Conservation (phyloP, 441 rosid species). For the Pelargonium citronellum region DNA sequence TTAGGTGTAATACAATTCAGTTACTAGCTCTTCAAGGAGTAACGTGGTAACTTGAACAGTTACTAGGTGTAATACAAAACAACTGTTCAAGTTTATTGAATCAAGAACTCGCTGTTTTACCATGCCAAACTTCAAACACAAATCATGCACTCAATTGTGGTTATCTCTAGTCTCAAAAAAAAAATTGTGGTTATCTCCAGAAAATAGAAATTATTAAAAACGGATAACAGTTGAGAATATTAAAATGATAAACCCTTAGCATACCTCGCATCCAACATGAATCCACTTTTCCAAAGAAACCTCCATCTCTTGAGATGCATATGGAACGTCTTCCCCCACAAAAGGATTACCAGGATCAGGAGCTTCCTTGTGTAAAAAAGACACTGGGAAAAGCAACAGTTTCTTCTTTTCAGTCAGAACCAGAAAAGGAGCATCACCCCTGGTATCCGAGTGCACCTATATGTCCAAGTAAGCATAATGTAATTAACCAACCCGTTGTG, state of each 20-base stretch:
- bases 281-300: slow-evolving; percentile 55
- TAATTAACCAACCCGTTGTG: slow-evolving; percentile 10
- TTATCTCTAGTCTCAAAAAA: no score
- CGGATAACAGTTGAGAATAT: no score
- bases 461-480: slow-evolving; percentile 14
- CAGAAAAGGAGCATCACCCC: slow-evolving; percentile 47
- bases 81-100: not conserved
- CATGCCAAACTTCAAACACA: no score
- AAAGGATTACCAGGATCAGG: slow-evolving; percentile 30
- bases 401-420: slow-evolving; percentile 47
- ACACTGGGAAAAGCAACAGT: slow-evolving; percentile 43
- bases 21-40: no score
- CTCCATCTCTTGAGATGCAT: slow-evolving; percentile 33
- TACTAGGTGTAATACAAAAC: no score
- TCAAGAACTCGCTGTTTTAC: not conserved
- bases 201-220: no score
- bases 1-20: no score
- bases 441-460: slow-evolving; percentile 39
- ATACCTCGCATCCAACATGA: slow-evolving; percentile 66
- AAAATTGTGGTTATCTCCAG: no score
- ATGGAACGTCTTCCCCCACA: slow-evolving; percentile 29
- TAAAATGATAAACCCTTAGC: slow-evolving; percentile 11
- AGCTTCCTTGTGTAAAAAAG: slow-evolving; percentile 33
- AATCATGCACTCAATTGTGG: no score
- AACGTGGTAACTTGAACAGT: not conserved